phyloP scores from a whole-genome alignment of 495 filamentous ascomycete species.

The Aspergillus carlsbadensis region DNA sequence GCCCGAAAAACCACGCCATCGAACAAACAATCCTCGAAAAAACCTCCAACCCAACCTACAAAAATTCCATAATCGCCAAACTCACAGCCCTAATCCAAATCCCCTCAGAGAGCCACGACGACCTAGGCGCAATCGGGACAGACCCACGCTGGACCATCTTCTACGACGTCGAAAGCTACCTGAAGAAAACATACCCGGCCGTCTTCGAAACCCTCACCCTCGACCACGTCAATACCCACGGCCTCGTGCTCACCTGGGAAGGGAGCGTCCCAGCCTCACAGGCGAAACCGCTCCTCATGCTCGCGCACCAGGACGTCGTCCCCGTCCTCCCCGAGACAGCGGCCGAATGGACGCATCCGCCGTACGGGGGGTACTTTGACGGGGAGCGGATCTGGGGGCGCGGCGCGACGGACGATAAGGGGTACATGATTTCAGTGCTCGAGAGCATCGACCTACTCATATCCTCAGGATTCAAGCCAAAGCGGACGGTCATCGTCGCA shows the following conservation, averaged over 20 bases:
- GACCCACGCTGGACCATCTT: neutral
- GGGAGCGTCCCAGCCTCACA: neutral
- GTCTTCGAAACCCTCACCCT: no score
- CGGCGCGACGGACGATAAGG: neutral
- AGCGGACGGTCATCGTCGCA: neutral
- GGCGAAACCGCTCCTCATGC: neutral
- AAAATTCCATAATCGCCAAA: neutral
- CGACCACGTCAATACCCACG: neutral
- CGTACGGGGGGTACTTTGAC: neutral
- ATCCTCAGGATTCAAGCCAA: neutral
- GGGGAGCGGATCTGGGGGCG: neutral
- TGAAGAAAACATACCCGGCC: no score
- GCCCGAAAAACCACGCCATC: no score
- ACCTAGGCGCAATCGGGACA: neutral
- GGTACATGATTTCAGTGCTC: neutral
- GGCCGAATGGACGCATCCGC: neutral
- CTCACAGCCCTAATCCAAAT: neutral
- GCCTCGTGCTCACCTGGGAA: neutral
- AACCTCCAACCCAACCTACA: no score
- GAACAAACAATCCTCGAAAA: no score
- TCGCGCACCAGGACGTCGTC: slow-evolving; percentile 1
- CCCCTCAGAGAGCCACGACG: neutral
- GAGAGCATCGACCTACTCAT: neutral
- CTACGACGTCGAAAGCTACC: neutral
- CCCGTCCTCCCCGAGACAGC: neutral